phyloP scores from a whole-genome alignment of 1,284 basidiomycete genomes.

The Phellinidium pouzarii region DNA sequence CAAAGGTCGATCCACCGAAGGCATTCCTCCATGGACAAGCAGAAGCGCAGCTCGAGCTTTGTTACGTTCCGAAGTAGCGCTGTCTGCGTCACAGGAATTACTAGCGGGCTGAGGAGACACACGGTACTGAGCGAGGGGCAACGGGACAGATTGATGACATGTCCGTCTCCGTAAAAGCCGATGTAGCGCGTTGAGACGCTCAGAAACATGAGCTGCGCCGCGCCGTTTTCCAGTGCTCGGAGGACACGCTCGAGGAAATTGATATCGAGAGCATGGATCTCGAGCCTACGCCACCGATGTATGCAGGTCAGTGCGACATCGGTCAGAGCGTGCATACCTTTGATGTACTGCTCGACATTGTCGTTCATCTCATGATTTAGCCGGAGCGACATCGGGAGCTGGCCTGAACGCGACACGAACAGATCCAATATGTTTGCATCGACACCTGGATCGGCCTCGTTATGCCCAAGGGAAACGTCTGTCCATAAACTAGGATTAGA shows the following conservation, averaged over 20 bases:
- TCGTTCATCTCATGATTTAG: constrained; percentile 9
- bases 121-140: constrained; percentile 8
- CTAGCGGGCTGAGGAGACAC: constrained; percentile 4
- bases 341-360: background rate
- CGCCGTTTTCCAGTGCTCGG: constrained; percentile 6
- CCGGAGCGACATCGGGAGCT: constrained; percentile 5
- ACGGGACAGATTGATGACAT: constrained; percentile 4
- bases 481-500: constrained; percentile 12
- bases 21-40: constrained; percentile 12
- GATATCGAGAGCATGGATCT: constrained; percentile 13
- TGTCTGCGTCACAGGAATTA: constrained; percentile 1
- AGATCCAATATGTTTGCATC: constrained; percentile 7
- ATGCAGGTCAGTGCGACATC: background rate
- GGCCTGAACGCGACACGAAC: constrained; percentile 1
- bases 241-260: constrained; percentile 8
- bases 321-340: constrained; percentile 4
- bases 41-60: constrained; percentile 10
- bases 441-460: constrained; percentile 1
- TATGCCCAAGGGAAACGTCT: constrained; percentile 9
- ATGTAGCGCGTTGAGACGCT: constrained; percentile 13
- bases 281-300: constrained; percentile 8
- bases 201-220: constrained; percentile 5
- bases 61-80: constrained; percentile 9
- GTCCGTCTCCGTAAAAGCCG: constrained; percentile 7
- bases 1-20: constrained; percentile 15